Evolutionary conservation across 169 alveolate species (phyloP).

Genomic region (Ichthyophthirius multifiliis): DNA sequence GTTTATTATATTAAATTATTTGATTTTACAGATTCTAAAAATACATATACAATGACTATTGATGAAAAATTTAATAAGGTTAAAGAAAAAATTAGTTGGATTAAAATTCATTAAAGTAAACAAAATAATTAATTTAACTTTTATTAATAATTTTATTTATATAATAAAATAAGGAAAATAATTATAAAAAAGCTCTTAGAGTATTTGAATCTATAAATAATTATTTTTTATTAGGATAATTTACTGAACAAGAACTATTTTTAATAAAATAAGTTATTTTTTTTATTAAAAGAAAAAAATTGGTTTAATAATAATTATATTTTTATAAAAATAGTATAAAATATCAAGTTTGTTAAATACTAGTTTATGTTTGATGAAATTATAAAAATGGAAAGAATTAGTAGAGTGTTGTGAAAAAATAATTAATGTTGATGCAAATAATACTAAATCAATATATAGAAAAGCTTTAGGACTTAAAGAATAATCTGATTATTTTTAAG

Average conservation of each 20-base stretch:
- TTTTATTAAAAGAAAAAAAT: not conserved
- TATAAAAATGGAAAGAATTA: constrained; percentile 11
- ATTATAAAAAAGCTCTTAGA: constrained; percentile 24
- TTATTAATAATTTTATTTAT: too few relatives aligned
- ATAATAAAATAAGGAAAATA: not conserved
- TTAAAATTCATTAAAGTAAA: too few relatives aligned
- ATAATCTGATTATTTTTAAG: constrained; percentile 5
- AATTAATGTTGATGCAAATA: not conserved
- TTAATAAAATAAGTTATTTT: not conserved
- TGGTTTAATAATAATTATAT: not conserved
- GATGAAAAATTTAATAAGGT: too few relatives aligned
- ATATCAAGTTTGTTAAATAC: constrained; percentile 12
- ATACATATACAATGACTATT: constrained; percentile 29
- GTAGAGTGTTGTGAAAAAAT: constrained; percentile 4
- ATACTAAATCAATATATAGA: constrained; percentile 15
- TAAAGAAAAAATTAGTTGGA: too few relatives aligned
- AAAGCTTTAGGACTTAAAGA: constrained; percentile 6
- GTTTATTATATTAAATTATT: constrained; percentile 9
- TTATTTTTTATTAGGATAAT: constrained; percentile 25
- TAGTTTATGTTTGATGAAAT: not conserved
- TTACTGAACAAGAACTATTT: constrained; percentile 14
- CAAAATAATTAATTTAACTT: too few relatives aligned
- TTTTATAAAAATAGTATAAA: not conserved
- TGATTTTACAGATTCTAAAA: constrained; percentile 35
- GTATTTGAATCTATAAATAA: constrained; percentile 21